Conservation (phyloP, 805 yeast genomes). For the Myxozyma monticola region DNA sequence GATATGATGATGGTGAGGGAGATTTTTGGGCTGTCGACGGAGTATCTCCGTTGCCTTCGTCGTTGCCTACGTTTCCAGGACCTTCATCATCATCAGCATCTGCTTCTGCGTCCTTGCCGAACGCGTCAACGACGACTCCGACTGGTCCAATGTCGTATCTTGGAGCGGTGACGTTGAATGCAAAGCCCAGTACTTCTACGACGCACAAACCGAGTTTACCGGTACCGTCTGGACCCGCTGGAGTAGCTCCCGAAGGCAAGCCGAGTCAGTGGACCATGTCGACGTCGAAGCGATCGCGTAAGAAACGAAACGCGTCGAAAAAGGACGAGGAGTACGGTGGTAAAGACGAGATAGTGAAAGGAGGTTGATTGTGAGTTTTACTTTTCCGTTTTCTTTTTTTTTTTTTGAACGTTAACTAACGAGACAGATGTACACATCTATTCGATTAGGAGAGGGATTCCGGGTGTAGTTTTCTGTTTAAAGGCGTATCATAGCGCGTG, state of each 20-base stretch:
- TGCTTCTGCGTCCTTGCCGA: neutral
- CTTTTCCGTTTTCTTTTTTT: neutral
- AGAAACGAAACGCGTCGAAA: conserved; percentile 6
- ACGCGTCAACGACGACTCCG: neutral
- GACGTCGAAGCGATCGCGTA: conserved; percentile 21
- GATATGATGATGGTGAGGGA: conserved; percentile 4
- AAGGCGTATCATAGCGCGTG: too few species aligned
- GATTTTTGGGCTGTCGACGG: conserved; percentile 21
- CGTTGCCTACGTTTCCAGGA: neutral
- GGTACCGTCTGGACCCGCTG: too few species aligned
- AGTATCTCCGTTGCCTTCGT: neutral
- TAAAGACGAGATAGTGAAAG: conserved; percentile 9
- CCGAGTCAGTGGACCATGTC: conserved; percentile 26
- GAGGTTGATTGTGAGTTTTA: conserved; percentile 9
- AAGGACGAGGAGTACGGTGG: conserved; percentile 4
- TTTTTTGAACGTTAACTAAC: neutral
- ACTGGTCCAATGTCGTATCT: neutral
- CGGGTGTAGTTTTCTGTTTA: too few species aligned
- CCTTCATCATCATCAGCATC: neutral
- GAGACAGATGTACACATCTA: too few species aligned
- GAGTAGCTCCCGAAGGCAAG: neutral
- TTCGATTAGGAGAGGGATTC: too few species aligned
- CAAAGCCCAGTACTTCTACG: neutral
- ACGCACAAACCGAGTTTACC: too few species aligned
- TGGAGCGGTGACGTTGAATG: neutral